phyloP scores from a whole-genome alignment of 2,329 filamentous ascomycete species.

The Catunica adiposa region DNA sequence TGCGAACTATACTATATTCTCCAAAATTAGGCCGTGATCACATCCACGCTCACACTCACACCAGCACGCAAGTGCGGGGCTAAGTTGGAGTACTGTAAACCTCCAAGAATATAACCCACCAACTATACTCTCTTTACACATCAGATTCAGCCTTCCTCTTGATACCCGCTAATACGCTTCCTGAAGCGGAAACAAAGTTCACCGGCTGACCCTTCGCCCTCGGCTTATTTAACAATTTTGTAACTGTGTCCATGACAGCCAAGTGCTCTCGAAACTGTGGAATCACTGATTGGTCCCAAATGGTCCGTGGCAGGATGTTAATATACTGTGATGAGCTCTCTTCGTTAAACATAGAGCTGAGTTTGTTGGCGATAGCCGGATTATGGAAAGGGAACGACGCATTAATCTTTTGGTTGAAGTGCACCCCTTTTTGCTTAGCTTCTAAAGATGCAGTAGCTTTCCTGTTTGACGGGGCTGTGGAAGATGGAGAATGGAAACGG shows the following conservation, averaged over 20 bases:
- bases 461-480: neutral
- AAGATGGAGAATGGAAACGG: neutral
- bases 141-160: neutral
- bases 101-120: neutral
- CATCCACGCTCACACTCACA: too few relatives aligned
- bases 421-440: constrained; percentile 57
- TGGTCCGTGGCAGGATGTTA: constrained; percentile 37
- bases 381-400: constrained; percentile 52
- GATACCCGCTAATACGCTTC: neutral
- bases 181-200: neutral
- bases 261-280: constrained; percentile 28
- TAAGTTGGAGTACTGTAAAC: constrained; percentile 4
- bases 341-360: constrained; percentile 24
- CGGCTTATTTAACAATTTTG: neutral
- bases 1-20: too few relatives aligned
- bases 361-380: constrained; percentile 53
- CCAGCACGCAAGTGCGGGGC: too few relatives aligned
- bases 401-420: constrained; percentile 63
- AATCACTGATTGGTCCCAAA: constrained; percentile 36
- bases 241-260: neutral
- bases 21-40: too few relatives aligned
- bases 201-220: constrained; percentile 1
- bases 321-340: constrained; percentile 41
- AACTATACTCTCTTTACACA: neutral
- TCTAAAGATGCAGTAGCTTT: constrained; percentile 1